These are phyloP conservation scores for Klebsormidium nitens DNA, from an alignment of 139 green algal genomes.

Conservation along the genomic window DNA sequence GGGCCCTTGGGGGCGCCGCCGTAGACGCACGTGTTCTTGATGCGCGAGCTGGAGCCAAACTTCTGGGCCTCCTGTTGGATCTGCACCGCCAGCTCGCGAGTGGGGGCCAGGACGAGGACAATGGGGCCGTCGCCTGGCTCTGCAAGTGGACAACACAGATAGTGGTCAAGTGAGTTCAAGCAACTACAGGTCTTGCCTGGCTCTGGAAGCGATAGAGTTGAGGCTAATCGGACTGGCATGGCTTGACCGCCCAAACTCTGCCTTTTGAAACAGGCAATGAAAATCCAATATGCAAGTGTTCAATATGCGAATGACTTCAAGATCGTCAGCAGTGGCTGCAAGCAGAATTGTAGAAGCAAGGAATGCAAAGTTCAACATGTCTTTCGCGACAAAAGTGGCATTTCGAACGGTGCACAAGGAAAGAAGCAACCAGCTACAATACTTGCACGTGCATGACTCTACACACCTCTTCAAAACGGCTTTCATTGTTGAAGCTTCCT, in stretches of 20 bases:
- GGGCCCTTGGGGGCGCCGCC: conserved; percentile 41
- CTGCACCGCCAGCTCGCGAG: conserved; percentile 48
- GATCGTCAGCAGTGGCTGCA: no score
- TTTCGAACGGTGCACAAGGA: no score
- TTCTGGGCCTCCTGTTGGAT: conserved; percentile 43
- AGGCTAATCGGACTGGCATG: not conserved
- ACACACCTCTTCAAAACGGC: no score
- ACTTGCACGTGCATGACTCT: no score
- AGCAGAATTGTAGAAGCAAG: no score
- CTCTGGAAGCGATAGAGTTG: no score
- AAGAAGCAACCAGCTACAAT: no score
- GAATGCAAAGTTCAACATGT: no score
- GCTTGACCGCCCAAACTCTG: no score
- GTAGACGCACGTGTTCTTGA: conserved; percentile 43
- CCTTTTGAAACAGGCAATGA: conserved; percentile 5
- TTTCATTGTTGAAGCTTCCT: no score
- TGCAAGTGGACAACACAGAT: conserved; percentile 43
- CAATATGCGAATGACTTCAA: not conserved
- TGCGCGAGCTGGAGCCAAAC: conserved; percentile 36
- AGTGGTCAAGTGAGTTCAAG: not conserved
- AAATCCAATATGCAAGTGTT: not conserved
- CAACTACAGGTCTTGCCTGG: not conserved
- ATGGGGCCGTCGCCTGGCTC: conserved; percentile 87
- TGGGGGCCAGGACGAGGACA: conserved; percentile 57
- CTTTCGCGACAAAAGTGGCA: no score